Base-by-base conservation (phyloP, 306 rosid genomes). In the Comarum palustre region DNA sequence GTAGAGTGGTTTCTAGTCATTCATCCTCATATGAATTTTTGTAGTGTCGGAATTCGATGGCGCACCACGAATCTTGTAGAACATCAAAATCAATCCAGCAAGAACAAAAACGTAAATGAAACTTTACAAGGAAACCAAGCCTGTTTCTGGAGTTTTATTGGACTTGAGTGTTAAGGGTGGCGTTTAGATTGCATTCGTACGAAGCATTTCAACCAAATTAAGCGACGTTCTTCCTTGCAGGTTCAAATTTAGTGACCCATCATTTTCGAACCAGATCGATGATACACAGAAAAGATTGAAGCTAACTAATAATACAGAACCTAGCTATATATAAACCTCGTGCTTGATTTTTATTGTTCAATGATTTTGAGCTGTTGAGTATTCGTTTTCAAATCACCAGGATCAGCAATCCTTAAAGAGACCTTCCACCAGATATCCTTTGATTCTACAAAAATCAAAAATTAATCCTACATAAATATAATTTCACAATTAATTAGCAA, bases 401-500 rank as follows among this genome's bases (percentile, higher is more conserved):
- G 17, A 29, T 47, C 36, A 55, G n/a, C 10, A 54, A 68, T 58
- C 64, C 58, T 55, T 65, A 74, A 65, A 77, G 47, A 63, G 79
- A 78, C 82, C 71, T 70, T 68, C 74, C 74, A 82, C 80, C 82
- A 34, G 11, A n/a, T n/a, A n/a, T n/a, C n/a, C 39, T n/a, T 17
- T 19, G 55, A 66, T 68, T 43, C 45, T 19, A 19, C 36, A 50
- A 39, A 6, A 51, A 58, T 14, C 38, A 72, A 60, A n/a, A 19
- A 31, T 60, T 14, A 34, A 34, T 34, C 3, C 38, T 36, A 36
- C 58, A 42, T 34, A 54, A 16, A 25, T 48, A 17, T 39, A 32
- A 27, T 45, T 14, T 8, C 20, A 55, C 34, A 50, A n/a, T 29
- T 29, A 29, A 69, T 67, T 48, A 12, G 41, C 52, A 54, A n/a